Evolutionary conservation across 2,329 filamentous ascomycete genomes (phyloP), one percentile per base, ranked within the genome.

Genomic region (Beauveria sp.): DNA sequence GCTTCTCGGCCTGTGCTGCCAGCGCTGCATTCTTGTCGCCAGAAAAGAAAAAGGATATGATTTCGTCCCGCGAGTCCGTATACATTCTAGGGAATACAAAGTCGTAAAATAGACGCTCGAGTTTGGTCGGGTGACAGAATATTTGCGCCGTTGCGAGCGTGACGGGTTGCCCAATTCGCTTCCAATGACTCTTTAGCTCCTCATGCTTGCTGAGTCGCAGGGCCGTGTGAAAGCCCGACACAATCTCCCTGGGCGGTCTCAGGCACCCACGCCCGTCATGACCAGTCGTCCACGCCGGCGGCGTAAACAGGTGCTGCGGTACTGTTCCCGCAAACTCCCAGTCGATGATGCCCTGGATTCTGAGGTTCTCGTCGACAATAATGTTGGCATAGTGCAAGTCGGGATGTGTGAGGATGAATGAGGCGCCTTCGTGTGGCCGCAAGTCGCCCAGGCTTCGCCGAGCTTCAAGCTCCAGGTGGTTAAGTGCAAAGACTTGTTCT

Each of bases 271-370:
- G 50, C 16, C 50, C 26, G 42, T 61, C 56, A 24, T 63, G 51
- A 22, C 63, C 63, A 1, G 65, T 66, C 55, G 64, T 58, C 65
- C 66, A 67, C 22, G 66, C 28, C 8, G 66, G 66, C 20, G 65
- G 66, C 24, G 57, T 59, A 20, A 65, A 67, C 3, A 66, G 34
- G 18, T 63, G 53, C 18, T 40, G 63, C 2, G 66, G 66, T 26
- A 66, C 56, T 22, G 62, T 65, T 31, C 63, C 42, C 3, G 64
- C 38, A 38, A 64, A 66, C 59, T 71, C 67, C 69, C 69, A 70
- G 53, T 71, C 69, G 28, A 72, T 64, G 50, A 71, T 59, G 38
- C 63, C 65, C 1, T 60, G 63, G n/a, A 70, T 64, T n/a, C 62
- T 55, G 38, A 67, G 67, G 12, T 68, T 49, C 38, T 68, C 63